Base-by-base conservation (phyloP, 306 rosid genomes). In the Acacia crassicarpa region DNA sequence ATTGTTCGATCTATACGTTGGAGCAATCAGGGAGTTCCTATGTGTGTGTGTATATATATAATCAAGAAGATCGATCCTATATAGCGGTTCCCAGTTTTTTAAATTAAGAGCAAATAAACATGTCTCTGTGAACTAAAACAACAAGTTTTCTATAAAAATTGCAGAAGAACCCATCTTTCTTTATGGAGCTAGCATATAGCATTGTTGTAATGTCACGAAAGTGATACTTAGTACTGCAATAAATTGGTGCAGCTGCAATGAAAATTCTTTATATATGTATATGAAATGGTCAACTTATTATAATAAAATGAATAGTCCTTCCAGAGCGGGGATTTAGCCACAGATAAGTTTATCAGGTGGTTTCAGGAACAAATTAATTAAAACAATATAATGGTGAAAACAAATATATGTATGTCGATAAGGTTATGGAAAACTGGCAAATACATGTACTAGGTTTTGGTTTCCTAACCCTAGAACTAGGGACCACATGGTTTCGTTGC, bases 401-500 rank as follows among this genome's bases (percentile, higher is more conserved):
- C 4, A 51, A 51, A 51, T 6, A 51, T 5, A 51, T 46, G 12
- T 51, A 19, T 17, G 58, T 51, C 58, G 4, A 19, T 13, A 5
- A 13, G 46, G 72, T 8, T 56, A 66, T 76, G 74, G 68, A 77
- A 76, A 22, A 80, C 62, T 49, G 63, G 25, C 59, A 32, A 10
- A 41, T 23, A 32, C 12, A 54, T 72, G 89, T 85, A 85, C 91
- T 82, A 77, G 87, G 89, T 87, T 88, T 92, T 67, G 94, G 86
- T 82, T 83, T 89, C 61, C 65, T 81, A 90, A 86, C 90, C 92
- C 88, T 90, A 84, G 81, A 86, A 77, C 49, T 22, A 33, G 89
- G 96, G 97, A 90, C 92, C 94, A 92, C 97, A 41, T 19, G 54
- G 59, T 71, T 87, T 81, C 82, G 83, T 78, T 81, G 83, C 84